Percentiles rank a stretch among this genome's conserved stretches.
phyloP scores from a whole-genome alignment of 2,329 filamentous ascomycete genomes.

The Colletotrichum siamense region DNA sequence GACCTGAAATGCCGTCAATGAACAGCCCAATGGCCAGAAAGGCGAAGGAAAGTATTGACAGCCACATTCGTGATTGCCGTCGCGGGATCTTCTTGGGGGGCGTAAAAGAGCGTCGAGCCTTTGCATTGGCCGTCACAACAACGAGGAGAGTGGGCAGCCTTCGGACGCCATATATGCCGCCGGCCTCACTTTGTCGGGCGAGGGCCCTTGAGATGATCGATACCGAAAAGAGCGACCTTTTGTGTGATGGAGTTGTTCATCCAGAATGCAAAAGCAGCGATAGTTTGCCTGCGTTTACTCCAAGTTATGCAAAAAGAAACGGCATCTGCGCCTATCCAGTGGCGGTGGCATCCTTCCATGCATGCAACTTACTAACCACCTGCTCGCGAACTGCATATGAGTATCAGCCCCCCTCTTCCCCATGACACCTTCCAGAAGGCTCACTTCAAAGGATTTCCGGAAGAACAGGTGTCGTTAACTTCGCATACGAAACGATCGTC shows the following conservation, averaged over 20 bases:
- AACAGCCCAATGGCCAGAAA: conserved; percentile 17
- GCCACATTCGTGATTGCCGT: conserved; percentile 27
- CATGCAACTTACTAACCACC: not conserved
- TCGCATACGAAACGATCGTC: conserved; percentile 20
- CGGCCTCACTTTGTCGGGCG: not conserved
- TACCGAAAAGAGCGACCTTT: not conserved
- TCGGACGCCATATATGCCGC: not conserved
- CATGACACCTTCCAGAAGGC: not conserved
- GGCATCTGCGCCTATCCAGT: not conserved
- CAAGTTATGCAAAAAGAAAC: not conserved
- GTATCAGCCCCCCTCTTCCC: not conserved
- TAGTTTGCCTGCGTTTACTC: not conserved
- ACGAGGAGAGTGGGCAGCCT: not conserved
- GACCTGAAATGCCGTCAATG: conserved; percentile 16
- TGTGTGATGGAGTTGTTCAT: not conserved
- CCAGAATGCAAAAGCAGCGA: not conserved
- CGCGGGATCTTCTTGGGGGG: not conserved
- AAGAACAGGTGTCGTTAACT: conserved; percentile 11
- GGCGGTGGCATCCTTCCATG: not conserved
- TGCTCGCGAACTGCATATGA: not conserved
- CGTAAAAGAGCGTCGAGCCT: not conserved
- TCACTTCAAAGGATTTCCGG: not conserved
- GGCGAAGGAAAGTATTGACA: not conserved
- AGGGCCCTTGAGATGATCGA: not conserved
- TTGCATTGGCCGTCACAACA: not conserved